phyloP scores from a whole-genome alignment of 1,284 basidiomycete genomes.

The Marasmius fiardii region DNA sequence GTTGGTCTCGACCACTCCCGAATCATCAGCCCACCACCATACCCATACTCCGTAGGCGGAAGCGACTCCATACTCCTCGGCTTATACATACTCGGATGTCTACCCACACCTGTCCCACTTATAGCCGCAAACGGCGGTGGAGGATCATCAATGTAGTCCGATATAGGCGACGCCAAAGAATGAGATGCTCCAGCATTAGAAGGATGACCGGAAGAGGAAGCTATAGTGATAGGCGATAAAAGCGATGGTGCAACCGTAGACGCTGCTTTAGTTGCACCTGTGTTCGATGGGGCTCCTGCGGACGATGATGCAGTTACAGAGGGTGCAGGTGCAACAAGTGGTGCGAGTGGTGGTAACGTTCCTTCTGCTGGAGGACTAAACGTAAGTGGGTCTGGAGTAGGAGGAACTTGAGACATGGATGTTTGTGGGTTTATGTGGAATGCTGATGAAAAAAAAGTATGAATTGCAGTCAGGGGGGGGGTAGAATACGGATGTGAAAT shows the following conservation, averaged over 20 bases:
- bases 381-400: background rate
- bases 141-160: background rate
- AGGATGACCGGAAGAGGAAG: too few relatives aligned
- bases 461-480: too few relatives aligned
- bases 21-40: background rate
- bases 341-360: background rate
- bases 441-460: background rate
- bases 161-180: background rate
- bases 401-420: background rate
- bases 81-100: constrained; percentile 43
- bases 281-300: too few relatives aligned
- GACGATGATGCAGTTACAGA: too few relatives aligned
- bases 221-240: too few relatives aligned
- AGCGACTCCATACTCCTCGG: constrained; percentile 27
- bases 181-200: background rate
- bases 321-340: too few relatives aligned
- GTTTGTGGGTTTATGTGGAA: background rate
- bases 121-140: background rate
- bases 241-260: too few relatives aligned
- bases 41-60: constrained; percentile 6
- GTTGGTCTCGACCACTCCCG: background rate
- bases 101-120: constrained; percentile 37
- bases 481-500: too few relatives aligned
- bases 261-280: too few relatives aligned
- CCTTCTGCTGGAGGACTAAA: background rate